phyloP scores from a whole-genome alignment of 2,329 filamentous ascomycete species.

The Alternaria sp. region DNA sequence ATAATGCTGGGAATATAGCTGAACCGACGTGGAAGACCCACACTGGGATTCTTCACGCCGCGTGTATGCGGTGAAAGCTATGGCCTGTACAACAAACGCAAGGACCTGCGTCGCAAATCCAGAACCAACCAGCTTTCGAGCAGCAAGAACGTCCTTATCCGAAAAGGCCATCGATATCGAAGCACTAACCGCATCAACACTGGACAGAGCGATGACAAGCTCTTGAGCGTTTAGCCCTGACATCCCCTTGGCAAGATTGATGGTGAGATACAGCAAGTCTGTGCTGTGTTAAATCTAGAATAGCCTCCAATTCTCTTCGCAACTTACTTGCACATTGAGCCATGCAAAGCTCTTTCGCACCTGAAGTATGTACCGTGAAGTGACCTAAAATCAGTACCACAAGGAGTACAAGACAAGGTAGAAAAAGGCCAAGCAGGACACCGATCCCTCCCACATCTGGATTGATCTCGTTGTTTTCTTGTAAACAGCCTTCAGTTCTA shows the following conservation, averaged over 20 bases:
- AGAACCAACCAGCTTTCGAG: not conserved
- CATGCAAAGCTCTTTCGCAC: not conserved
- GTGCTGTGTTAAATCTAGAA: not conserved
- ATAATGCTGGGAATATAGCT: not conserved
- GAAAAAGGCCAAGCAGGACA: not conserved
- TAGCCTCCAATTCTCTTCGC: not conserved
- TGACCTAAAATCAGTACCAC: not conserved
- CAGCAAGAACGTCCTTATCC: not conserved
- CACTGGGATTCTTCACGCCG: not conserved
- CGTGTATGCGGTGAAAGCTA: rapidly evolving
- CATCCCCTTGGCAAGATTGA: not conserved
- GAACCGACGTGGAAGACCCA: rapidly evolving
- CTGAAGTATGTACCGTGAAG: not conserved
- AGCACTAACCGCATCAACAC: not conserved
- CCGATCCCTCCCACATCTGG: not conserved
- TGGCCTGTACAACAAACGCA: rapidly evolving
- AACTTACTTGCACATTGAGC: not conserved
- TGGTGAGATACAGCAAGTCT: not conserved
- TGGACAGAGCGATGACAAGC: not conserved
- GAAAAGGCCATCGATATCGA: not conserved
- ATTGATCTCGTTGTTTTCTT: not conserved
- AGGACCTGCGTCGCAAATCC: rapidly evolving
- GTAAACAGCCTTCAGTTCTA: not conserved
- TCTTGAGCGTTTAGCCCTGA: rapidly evolving
- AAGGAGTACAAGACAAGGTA: not conserved